Base-by-base conservation (phyloP, 306 rosid genomes). In the Pyrus bretschneideri region DNA sequence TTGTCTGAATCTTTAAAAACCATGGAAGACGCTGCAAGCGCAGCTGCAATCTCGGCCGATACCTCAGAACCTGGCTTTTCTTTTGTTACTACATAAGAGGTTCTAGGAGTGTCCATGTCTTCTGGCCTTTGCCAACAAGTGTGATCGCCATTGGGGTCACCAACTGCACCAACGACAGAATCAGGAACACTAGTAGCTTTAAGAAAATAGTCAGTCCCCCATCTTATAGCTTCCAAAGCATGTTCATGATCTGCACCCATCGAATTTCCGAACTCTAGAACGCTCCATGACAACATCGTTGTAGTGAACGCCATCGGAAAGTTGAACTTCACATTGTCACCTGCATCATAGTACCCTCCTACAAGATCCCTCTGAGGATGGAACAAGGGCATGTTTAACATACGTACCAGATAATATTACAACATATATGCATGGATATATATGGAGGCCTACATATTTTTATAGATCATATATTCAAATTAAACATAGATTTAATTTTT, bases 11-110 rank as follows among this genome's bases (percentile, higher is more conserved):
- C 58, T 30, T 25, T 23, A 42, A 76, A 76, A 6, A 60, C 58
- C 2, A 85, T 81, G 35, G 88, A 79, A 75, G 91, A 85, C 27
- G 89, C 85, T 2, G 89, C 86, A 77, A 88, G 86, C 51, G 91
- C 89, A 1, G 88, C 86, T 14, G 86, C 86, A 8, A 83, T 76
- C 72, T 76, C 73, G 18, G 83, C 85, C 2, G 91, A 81, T 7
- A 88, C 79, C 70, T 88, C 89, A 52, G 85, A 79, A 2, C 85
- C 89, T n/a, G 89, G 91, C 61, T 23, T 25, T 42, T 27, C 25
- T 9, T 19, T 73, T 57, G 42, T 71, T 7, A 85, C 85, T 29
- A 76, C 79, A 67, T 23, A 88, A 19, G 86, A 31, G 2, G 83
- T 83, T 72, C 88, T 79, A 6, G 77, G 86, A 0, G 88, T 80